A percentile compares a stretch with the other conserved stretches of the same genome.
phyloP scores from a whole-genome alignment of 2,329 filamentous ascomycete species.

The Aspergillus sergii region DNA sequence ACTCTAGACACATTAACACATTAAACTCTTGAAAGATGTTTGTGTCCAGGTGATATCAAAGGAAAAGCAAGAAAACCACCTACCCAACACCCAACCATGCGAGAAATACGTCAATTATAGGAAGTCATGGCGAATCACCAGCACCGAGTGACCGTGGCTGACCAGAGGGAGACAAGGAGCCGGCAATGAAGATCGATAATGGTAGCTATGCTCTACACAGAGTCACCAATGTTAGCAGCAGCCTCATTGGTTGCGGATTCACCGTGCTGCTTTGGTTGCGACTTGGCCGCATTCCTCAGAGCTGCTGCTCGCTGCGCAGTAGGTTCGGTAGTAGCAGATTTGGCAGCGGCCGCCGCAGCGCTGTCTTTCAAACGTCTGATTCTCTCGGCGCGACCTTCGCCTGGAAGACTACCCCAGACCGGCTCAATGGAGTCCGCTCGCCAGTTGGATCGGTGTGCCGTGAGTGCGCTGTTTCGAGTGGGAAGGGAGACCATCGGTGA shows the following conservation, averaged over 20 bases:
- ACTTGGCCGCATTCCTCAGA: neutral
- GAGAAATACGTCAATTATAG: neutral
- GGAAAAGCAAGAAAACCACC: neutral
- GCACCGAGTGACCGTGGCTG: neutral
- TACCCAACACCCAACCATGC: neutral
- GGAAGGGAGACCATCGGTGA: conserved; percentile 31
- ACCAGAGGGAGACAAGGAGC: neutral
- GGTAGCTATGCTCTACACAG: neutral
- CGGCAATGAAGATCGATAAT: neutral
- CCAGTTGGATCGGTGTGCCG: conserved; percentile 41
- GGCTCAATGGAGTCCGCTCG: conserved; percentile 48
- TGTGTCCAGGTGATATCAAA: conserved; percentile 1
- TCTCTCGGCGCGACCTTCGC: conserved; percentile 41
- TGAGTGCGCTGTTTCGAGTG: conserved; percentile 25
- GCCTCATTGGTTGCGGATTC: neutral
- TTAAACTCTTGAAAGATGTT: neutral
- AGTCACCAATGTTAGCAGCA: neutral
- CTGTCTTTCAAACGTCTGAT: conserved; percentile 40
- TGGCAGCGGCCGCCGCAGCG: conserved; percentile 25
- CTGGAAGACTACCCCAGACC: conserved; percentile 41
- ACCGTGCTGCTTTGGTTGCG: neutral
- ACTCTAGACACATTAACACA: neutral
- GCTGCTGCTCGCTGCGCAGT: conserved; percentile 13
- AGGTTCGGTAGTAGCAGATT: conserved; percentile 16
- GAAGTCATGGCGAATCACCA: neutral